Evolutionary conservation across 2,329 filamentous ascomycete species (phyloP), one percentile per base, ranked within the genome.

Genomic region (Atkinsonella texensis): DNA sequence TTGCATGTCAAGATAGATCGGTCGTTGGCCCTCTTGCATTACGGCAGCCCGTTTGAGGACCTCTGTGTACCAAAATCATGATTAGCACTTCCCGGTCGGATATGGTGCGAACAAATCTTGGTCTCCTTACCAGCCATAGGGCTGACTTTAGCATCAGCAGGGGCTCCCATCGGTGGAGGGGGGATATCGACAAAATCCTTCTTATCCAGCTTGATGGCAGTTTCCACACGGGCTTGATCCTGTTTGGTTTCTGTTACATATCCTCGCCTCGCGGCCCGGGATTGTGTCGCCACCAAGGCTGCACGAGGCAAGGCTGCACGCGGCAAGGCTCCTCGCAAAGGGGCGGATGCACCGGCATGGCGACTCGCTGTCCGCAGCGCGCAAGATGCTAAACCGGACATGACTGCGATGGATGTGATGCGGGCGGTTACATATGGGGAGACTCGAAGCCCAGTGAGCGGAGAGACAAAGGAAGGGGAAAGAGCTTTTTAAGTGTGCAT

Each of bases 1-100:
- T 71, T 98, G 93, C 85, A 95, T 95, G 65, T 98, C 93, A 50
- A 98, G 84, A 63, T 98, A 98, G 65, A 98, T 97, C 40, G 93
- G 93, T 54, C 93, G 79, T 55, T 87, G 84, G 53, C 93, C 93
- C 68, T 95, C 84, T 59, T 95, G 90, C 84, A 97, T 87, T 57
- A 95, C 76, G 12, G 89, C 89, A 9, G 90, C 91, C 67, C 95
- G 85, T 73, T 93, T 94, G 55, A 98, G 74, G 45, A 96, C 84
- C 58, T 87, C 86, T 78, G 54, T 44, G 50, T 23, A 20, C 20
- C 5, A 18, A 52, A 12, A 2, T 38, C 6, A 4, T 43, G 28
- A 11, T 52, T n/a, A 47, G 43, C 31, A 15, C 13, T 43, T n/a
- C 18, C 9, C 7, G 8, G 13, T 18, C 4, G 33, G 20, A 39